Base-by-base conservation (phyloP, 495 filamentous ascomycete species). In the Thozetella sp. region DNA sequence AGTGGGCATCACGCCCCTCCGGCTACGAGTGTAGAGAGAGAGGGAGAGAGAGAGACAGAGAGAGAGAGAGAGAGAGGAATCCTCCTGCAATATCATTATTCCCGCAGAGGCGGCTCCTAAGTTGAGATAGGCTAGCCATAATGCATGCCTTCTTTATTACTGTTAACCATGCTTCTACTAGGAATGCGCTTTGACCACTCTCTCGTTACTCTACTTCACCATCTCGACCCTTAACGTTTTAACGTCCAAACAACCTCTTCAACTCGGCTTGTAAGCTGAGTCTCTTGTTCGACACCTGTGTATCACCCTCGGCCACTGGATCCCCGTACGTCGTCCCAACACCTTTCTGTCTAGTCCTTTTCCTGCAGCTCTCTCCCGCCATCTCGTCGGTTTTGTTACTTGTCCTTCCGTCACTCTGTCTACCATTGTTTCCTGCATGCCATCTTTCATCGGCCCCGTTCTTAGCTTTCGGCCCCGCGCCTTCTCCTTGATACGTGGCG, bases 201-300 rank as follows among this genome's bases (percentile, higher is more conserved):
- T 54, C 3, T 58, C 23, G 22, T 52, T 51, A n/a, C 22, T 26
- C 25, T 25, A 43, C 43, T 51, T n/a, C 27, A 23, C 53, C 53
- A 55, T 43, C 53, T 56, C 23, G 22, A 22, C 54, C 54, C 37
- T 45, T 23, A 27, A 22, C 30, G n/a, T 53, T 22, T 26, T 54
- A 63, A 6, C 64, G 43, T 9, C 67, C 72, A 70, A 78, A 73
- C 62, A 70, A 50, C 64, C 62, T 76, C 64, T 58, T 68, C 59
- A 75, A 56, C 74, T 73, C 67, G 48, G 70, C 26, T 30, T 72
- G 71, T 59, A 72, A 55, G 51, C 63, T 64, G 24, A 59, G 59
- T 43, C 61, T 56, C 34, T 64, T 71, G 48, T 61, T 54, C 45
- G 54, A 20, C n/a, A 48, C 3, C 6, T 48, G 43, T 48, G 43